Conservation (phyloP, 1,139 yeast genomes). For the Saccharomycopsis crataegensis region DNA sequence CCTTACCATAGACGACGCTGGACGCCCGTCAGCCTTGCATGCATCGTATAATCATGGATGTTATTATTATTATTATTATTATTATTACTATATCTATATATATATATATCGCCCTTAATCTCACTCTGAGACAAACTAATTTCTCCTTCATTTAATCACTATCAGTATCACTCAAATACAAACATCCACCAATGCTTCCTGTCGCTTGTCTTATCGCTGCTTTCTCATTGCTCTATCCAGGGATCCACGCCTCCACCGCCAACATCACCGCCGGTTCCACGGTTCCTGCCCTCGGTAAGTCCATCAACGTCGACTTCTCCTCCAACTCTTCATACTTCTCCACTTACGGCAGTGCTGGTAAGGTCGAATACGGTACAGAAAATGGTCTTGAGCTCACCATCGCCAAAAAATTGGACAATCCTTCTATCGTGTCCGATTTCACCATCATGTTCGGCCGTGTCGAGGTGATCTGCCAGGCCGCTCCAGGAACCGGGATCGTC, state of each 20-base stretch:
- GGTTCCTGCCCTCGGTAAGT: constrained; percentile 12
- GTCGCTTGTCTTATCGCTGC: background rate
- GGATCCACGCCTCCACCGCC: background rate
- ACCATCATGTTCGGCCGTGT: constrained; percentile 83
- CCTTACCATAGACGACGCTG: no score
- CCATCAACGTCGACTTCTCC: constrained; percentile 11
- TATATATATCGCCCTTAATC: no score
- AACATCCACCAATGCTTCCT: background rate
- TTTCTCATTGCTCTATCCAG: background rate
- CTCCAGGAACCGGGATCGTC: constrained; percentile 67
- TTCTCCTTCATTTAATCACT: background rate
- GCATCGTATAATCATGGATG: no score
- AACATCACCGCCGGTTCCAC: constrained; percentile 5
- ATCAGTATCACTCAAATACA: background rate
- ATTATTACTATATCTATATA: no score
- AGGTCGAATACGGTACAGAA: constrained; percentile 30
- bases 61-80: no score
- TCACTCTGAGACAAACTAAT: background rate
- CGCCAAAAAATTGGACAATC: constrained; percentile 60
- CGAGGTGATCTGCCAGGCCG: constrained; percentile 64
- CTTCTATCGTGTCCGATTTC: constrained; percentile 66
- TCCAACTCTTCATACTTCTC: constrained; percentile 4
- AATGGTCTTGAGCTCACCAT: constrained; percentile 57
- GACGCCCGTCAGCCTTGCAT: no score
- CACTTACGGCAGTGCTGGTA: constrained; percentile 26